Evolutionary conservation across 2,329 filamentous ascomycete species (phyloP), one percentile per base, ranked within the genome.

Genomic region (Apiospora saccharicola): DNA sequence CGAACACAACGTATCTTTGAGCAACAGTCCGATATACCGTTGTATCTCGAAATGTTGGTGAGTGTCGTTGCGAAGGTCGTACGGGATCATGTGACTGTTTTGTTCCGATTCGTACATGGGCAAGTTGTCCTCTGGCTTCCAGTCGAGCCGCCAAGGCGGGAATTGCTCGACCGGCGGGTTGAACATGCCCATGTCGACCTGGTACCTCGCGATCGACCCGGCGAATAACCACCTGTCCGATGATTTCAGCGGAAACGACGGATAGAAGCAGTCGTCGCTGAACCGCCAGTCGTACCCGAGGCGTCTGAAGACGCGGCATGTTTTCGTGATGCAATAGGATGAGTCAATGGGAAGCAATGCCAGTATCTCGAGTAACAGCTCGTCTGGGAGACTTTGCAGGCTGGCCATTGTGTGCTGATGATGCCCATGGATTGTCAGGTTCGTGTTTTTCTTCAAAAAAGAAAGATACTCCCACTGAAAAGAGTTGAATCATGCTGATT

Each of bases 201-300:
- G 12, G n/a, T 53, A 53, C n/a, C 24, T 14, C 1, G 12, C 5
- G 24, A 53, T 26, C 12, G 49, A 53, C 49, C n/a, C 49, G 4
- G 13, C 1, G n/a, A 3, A 0, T 5, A 30, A 24, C 4, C 10
- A 47, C 22, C 22, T 22, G 7, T 19, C 19, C 1, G 4, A 1
- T 1, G 6, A 1, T 16, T 47, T 19, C 0, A 14, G 3, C n/a
- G 4, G 24, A 1, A 16, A 16, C 5, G 3, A 3, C 8, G 49
- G 49, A 14, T 53, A 1, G 6, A 26, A 53, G n/a, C 3, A 30
- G 24, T n/a, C 22, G 1, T 26, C 3, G n/a, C 16, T 22, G 6
- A 53, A 26, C 24, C 4, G 5, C 1, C 26, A 16, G 12, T 53
- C 49, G n/a, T 53, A 24, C 49, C 24, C 26, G 4, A 53, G 24